Conservation (phyloP, 805 yeast genomes). For the Suhomyces kilbournensis region DNA sequence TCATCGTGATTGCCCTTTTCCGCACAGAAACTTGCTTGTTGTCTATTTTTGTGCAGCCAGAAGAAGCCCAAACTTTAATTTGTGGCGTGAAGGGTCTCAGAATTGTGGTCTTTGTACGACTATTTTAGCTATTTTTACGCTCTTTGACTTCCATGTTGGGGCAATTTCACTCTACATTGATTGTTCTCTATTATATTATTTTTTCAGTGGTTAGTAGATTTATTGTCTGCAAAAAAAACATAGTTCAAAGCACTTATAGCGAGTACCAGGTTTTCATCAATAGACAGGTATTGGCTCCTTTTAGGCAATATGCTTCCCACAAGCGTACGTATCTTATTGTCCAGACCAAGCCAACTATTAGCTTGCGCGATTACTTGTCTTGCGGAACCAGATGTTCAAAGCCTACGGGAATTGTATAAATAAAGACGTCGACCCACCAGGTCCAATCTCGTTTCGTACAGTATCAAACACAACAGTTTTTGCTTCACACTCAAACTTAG, state of each 20-base stretch:
- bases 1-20: background rate
- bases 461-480: conserved; percentile 3
- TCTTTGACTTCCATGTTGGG: background rate
- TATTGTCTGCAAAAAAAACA: conserved; percentile 2
- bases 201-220: background rate
- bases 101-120: background rate
- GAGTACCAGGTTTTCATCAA: background rate
- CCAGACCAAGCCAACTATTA: background rate
- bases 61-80: background rate
- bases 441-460: background rate
- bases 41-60: background rate
- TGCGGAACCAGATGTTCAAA: background rate
- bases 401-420: background rate
- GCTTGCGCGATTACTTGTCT: background rate
- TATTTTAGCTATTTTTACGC: background rate
- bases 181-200: background rate
- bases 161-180: conserved; percentile 1
- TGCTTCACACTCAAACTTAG: conserved; percentile 1
- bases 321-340: conserved; percentile 2
- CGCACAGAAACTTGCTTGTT: background rate
- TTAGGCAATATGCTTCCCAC: conserved; percentile 1
- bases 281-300: background rate
- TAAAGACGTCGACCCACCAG: background rate
- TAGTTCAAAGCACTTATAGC: background rate
- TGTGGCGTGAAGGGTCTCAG: background rate